Percentiles rank a stretch among this genome's conserved stretches.
Conservation (phyloP, 148 eudicot genomes). For the Rhododendron griersonianum region DNA sequence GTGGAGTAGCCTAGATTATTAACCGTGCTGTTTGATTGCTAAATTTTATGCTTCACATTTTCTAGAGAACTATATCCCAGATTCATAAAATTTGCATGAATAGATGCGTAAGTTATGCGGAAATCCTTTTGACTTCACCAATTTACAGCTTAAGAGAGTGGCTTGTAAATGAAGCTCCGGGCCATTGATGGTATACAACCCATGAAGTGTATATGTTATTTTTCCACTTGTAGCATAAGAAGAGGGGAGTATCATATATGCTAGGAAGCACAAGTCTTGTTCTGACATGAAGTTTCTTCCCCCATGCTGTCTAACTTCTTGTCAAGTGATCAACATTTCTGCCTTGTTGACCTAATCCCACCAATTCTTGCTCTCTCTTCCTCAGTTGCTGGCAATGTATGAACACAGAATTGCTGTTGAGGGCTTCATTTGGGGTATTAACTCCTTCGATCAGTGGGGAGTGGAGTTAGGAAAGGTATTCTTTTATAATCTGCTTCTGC, state of each 20-base stretch:
- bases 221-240: neutral
- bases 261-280: neutral
- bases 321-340: neutral
- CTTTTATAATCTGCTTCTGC: neutral
- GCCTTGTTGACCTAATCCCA: slow-evolving; percentile 3
- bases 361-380: slow-evolving; percentile 12
- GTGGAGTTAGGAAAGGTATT: slow-evolving; percentile 97
- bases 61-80: neutral
- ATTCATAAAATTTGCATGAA: neutral
- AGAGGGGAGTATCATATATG: neutral
- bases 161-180: neutral
- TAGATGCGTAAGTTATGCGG: neutral
- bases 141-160: neutral
- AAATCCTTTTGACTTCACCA: neutral
- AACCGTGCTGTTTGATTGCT: neutral
- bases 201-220: neutral
- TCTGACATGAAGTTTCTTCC: neutral
- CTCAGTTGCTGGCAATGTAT: slow-evolving; percentile 85
- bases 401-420: slow-evolving; percentile 97
- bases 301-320: neutral
- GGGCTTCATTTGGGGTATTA: slow-evolving; percentile 95
- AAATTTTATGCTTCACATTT: neutral
- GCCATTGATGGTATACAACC: neutral
- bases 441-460: slow-evolving; percentile 99
- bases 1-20: neutral